Conservation (phyloP, 2,329 filamentous ascomycete genomes). For the Fusarium mundagurra region DNA sequence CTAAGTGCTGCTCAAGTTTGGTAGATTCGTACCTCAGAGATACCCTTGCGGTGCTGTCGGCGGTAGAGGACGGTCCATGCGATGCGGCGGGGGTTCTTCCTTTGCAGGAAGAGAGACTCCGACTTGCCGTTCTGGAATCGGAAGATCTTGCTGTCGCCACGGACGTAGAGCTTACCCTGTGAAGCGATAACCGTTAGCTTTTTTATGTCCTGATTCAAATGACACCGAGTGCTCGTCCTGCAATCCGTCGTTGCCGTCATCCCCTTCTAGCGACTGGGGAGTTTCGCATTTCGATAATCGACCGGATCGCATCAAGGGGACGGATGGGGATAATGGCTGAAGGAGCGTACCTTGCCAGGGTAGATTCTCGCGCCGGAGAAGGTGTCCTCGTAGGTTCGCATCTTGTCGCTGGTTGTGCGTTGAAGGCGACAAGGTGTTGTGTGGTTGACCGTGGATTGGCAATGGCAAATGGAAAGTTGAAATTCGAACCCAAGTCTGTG, state of each 20-base stretch:
- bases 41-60: constrained; percentile 99
- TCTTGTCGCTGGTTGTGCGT: constrained; percentile 59
- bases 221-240: constrained; percentile 22
- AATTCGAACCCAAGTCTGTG: constrained; percentile 44
- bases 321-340: constrained; percentile 6
- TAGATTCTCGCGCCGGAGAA: constrained; percentile 75
- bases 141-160: constrained; percentile 99
- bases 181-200: constrained; percentile 44
- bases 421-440: constrained; percentile 54
- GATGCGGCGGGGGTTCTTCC: constrained; percentile 99
- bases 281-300: constrained; percentile 33
- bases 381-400: constrained; percentile 74
- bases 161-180: constrained; percentile 99
- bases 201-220: constrained; percentile 23
- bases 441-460: constrained; percentile 54
- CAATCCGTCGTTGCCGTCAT: constrained; percentile 20
- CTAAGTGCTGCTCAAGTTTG: neutral
- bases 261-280: constrained; percentile 13
- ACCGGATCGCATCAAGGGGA: constrained; percentile 37
- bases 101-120: constrained; percentile 99
- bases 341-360: constrained; percentile 70
- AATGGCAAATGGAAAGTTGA: constrained; percentile 48
- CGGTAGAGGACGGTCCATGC: constrained; percentile 98
- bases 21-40: constrained; percentile 88
- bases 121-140: constrained; percentile 99